These are phyloP conservation scores for Salix viminalis DNA, from an alignment of 345 rosid genomes.

Conservation along the genomic window DNA sequence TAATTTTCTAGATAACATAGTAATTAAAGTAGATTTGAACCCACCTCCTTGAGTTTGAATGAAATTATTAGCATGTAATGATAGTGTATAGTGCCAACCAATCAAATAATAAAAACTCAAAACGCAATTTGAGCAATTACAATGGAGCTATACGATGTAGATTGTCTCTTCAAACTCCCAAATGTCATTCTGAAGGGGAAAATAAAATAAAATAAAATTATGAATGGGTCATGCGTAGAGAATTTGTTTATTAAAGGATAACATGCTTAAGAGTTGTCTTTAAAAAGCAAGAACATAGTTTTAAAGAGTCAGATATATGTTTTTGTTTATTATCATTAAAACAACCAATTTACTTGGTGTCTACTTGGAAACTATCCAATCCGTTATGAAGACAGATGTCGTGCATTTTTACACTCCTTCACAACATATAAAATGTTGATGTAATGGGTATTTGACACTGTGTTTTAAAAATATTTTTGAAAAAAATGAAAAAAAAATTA, in stretches of 20 bases:
- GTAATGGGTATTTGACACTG: accelerated
- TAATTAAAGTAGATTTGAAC: no score
- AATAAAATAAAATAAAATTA: no score
- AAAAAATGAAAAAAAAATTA: no score
- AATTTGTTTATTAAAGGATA: conserved; percentile 11
- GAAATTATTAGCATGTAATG: no score
- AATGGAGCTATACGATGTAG: neutral
- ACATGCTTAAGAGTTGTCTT: conserved; percentile 5
- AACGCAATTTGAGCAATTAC: neutral
- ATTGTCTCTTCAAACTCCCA: conserved; percentile 10
- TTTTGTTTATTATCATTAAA: neutral
- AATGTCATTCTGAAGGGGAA: neutral
- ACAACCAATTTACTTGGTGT: neutral
- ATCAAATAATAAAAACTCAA: neutral
- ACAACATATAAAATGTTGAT: neutral
- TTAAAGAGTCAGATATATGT: neutral
- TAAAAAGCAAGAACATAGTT: neutral
- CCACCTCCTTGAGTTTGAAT: no score
- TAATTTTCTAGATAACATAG: no score
- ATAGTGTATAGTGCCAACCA: neutral
- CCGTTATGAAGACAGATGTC: neutral
- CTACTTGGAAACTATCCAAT: conserved; percentile 9
- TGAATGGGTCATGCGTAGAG: no score
- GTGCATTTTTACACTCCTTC: neutral
- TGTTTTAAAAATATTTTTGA: no score